Evolutionary conservation across 2,329 filamentous ascomycete genomes (phyloP).

Genomic region (Thelonectria rubi): DNA sequence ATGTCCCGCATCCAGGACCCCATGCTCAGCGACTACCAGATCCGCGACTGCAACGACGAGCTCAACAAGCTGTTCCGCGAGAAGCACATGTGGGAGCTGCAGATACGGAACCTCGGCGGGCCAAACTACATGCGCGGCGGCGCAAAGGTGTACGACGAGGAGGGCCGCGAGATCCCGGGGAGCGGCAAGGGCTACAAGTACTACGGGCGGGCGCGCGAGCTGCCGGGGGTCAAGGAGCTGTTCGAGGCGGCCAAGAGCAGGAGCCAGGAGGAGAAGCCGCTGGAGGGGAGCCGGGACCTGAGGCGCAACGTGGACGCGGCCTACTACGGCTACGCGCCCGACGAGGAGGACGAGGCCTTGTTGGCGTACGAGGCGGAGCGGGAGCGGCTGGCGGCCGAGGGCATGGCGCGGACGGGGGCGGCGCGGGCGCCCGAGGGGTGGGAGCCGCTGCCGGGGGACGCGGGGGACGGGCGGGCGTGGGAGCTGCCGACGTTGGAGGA

Average conservation of each 20-base stretch:
- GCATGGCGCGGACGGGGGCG: constrained; percentile 67
- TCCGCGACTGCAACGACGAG: constrained; percentile 97
- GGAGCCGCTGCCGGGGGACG: constrained; percentile 87
- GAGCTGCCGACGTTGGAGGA: constrained; percentile 85
- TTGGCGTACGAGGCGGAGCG: constrained; percentile 83
- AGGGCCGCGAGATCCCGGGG: constrained; percentile 73
- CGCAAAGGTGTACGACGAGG: constrained; percentile 76
- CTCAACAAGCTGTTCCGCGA: constrained; percentile 99
- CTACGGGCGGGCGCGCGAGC: constrained; percentile 87
- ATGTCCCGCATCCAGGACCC: constrained; percentile 94
- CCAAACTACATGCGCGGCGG: constrained; percentile 92
- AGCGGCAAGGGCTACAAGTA: constrained; percentile 93
- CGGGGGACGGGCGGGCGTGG: constrained; percentile 84
- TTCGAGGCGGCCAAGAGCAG: constrained; percentile 79
- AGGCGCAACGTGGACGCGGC: constrained; percentile 85
- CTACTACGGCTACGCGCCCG: constrained; percentile 94
- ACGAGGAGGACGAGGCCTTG: constrained; percentile 87
- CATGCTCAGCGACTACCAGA: constrained; percentile 93
- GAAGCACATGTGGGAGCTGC: constrained; percentile 99
- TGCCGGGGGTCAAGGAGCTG: constrained; percentile 95
- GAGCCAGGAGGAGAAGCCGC: constrained; percentile 67
- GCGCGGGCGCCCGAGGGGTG: constrained; percentile 72
- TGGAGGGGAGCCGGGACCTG: constrained; percentile 74
- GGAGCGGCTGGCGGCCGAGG: constrained; percentile 81
- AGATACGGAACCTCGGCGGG: constrained; percentile 94